A percentile compares a stretch with the other conserved stretches of the same genome.
phyloP scores from a whole-genome alignment of 441 rosid genomes.

The Isatis lusitanica region DNA sequence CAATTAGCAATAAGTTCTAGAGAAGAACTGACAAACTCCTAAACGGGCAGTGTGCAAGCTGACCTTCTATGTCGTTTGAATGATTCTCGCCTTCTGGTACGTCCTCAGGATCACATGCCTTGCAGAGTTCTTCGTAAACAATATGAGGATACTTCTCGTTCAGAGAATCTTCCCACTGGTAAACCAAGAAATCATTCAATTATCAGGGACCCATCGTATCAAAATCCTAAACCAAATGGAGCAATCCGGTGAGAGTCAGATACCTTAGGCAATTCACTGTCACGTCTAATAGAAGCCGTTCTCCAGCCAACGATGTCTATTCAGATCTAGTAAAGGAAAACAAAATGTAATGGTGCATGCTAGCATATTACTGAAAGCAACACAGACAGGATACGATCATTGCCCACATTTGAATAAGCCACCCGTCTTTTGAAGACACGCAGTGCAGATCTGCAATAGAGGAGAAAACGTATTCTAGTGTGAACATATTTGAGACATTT shows the following conservation, averaged over 20 bases:
- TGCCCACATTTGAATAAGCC: slow-evolving; percentile 77
- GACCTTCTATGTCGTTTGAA: slow-evolving; percentile 79
- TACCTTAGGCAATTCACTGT: slow-evolving; percentile 87
- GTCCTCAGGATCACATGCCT: slow-evolving; percentile 55
- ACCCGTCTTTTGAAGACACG: slow-evolving; percentile 81
- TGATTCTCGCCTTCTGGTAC: slow-evolving; percentile 43
- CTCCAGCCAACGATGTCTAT: slow-evolving; percentile 97
- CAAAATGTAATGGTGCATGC: slow-evolving; percentile 16
- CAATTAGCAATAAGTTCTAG: not conserved
- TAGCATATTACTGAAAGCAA: slow-evolving; percentile 5
- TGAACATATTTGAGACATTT: not conserved
- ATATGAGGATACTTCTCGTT: slow-evolving; percentile 85
- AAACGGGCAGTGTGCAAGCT: slow-evolving; percentile 17
- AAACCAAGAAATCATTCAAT: slow-evolving; percentile 3
- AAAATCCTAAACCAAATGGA: slow-evolving; percentile 19
- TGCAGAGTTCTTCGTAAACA: slow-evolving; percentile 86
- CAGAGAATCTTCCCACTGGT: slow-evolving; percentile 67
- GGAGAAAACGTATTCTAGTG: slow-evolving; percentile 10
- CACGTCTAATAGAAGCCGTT: slow-evolving; percentile 89
- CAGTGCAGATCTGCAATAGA: slow-evolving; percentile 75
- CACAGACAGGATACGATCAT: slow-evolving; percentile 81
- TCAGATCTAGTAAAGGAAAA: slow-evolving; percentile 47
- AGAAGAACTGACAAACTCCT: not conserved
- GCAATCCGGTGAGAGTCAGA: not conserved
- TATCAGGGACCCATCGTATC: not conserved